A percentile compares a stretch with the other conserved stretches of the same genome.
Evolutionary conservation across 805 yeast genomes (phyloP).

Genomic region (Candida silvatica): DNA sequence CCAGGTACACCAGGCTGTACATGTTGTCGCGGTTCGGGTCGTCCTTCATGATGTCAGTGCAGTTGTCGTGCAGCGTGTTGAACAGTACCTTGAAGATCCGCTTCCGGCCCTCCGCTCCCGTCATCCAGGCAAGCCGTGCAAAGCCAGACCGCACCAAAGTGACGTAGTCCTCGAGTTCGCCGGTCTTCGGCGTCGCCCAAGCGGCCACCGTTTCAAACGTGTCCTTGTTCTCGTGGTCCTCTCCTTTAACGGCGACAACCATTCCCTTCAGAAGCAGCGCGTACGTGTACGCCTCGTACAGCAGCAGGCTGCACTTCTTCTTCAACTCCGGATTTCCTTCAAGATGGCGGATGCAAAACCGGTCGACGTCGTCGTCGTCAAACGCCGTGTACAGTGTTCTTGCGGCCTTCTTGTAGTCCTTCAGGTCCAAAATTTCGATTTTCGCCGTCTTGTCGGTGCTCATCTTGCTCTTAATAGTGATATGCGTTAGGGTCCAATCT

Average conservation of each 20-base stretch:
- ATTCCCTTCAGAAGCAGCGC: conserved; percentile 44
- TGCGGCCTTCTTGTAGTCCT: conserved; percentile 27
- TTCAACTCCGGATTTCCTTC: conserved; percentile 23
- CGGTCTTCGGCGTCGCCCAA: conserved; percentile 41
- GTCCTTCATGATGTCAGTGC: conserved; percentile 31
- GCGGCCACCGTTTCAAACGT: conserved; percentile 45
- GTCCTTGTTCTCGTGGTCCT: conserved; percentile 20
- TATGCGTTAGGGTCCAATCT: too few relatives aligned
- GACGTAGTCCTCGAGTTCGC: conserved; percentile 35
- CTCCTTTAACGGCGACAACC: conserved; percentile 41
- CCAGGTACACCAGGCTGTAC: conserved; percentile 26
- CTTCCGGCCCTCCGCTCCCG: conserved; percentile 38
- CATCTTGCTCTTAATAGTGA: too few relatives aligned
- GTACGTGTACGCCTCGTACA: conserved; percentile 42
- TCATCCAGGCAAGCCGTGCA: conserved; percentile 39
- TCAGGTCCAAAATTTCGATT: conserved; percentile 21
- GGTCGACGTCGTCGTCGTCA: conserved; percentile 27
- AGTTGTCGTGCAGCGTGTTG: conserved; percentile 41
- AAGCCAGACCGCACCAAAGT: conserved; percentile 45
- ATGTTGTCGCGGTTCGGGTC: conserved; percentile 25
- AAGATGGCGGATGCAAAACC: conserved; percentile 23
- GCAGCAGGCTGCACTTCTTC: conserved; percentile 27
- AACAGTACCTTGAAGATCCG: conserved; percentile 43
- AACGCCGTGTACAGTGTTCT: conserved; percentile 25
- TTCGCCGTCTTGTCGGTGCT: conserved; percentile 5